Conservation (phyloP, 2,329 filamentous ascomycete genomes). For the Microcera coccophila region DNA sequence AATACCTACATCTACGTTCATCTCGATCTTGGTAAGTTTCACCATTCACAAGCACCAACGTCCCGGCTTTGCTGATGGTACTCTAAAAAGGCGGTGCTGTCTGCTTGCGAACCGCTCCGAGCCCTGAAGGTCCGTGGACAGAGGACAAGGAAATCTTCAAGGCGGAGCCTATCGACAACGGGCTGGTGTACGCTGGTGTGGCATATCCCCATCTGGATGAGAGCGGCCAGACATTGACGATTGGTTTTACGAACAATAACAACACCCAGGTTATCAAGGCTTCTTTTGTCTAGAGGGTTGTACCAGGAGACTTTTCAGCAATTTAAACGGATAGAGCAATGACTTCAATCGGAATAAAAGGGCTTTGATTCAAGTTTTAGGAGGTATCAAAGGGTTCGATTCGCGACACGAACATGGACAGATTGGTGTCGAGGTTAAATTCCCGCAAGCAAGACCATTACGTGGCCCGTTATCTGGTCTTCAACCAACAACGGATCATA, state of each 20-base stretch:
- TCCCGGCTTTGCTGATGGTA: fast-evolving
- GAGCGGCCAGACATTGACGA: conserved; percentile 33
- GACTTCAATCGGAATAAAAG: too few relatives aligned
- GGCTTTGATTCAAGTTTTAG: too few relatives aligned
- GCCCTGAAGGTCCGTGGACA: conserved; percentile 36
- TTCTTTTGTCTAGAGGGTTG: conserved; percentile 24
- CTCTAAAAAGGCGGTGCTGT: conserved; percentile 8
- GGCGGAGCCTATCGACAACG: conserved; percentile 29
- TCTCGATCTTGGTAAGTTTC: conserved; percentile 20
- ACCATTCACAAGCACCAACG: fast-evolving
- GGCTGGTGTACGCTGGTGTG: conserved; percentile 34
- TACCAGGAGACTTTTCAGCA: too few relatives aligned
- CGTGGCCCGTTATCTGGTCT: too few relatives aligned
- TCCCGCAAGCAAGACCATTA: too few relatives aligned
- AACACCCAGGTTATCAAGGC: conserved; percentile 35
- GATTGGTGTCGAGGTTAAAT: too few relatives aligned
- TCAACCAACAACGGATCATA: too few relatives aligned
- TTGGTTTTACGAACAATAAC: conserved; percentile 40
- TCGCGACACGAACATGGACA: too few relatives aligned
- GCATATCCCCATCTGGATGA: conserved; percentile 37
- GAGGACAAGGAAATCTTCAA: conserved; percentile 34
- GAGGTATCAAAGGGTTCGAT: too few relatives aligned
- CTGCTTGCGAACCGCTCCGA: conserved; percentile 13
- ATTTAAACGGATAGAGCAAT: too few relatives aligned
- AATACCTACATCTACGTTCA: conserved; percentile 36